A percentile compares a stretch with the other conserved stretches of the same genome.
Conservation (phyloP, 2,329 filamentous ascomycete species). For the Drechslerella dactyloides region DNA sequence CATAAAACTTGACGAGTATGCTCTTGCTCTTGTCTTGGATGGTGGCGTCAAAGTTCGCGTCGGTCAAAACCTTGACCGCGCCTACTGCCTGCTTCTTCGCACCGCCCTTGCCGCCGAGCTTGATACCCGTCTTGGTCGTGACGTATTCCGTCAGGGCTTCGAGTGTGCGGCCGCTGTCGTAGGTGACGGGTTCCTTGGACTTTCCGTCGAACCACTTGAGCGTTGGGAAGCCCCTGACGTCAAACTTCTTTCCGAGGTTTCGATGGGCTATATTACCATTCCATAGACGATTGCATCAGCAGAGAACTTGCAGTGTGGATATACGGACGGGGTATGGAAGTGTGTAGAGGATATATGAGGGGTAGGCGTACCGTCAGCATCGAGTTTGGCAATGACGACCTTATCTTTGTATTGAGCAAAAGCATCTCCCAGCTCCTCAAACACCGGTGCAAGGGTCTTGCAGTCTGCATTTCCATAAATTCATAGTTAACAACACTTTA, state of each 20-base stretch:
- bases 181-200: constrained; percentile 82
- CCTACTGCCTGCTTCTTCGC: constrained; percentile 74
- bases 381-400: constrained; percentile 91
- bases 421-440: constrained; percentile 54
- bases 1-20: constrained; percentile 94
- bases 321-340: no score
- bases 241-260: constrained; percentile 81
- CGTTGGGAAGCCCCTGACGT: constrained; percentile 92
- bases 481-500: constrained; percentile 2
- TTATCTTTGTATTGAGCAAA: constrained; percentile 63
- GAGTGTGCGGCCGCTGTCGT: constrained; percentile 83
- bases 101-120: constrained; percentile 67
- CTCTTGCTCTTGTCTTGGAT: constrained; percentile 81
- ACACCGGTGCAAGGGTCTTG: constrained; percentile 55
- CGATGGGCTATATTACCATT: constrained; percentile 66
- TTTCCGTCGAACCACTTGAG: constrained; percentile 98
- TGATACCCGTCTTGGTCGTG: constrained; percentile 82
- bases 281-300: constrained; percentile 1
- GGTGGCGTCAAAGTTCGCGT: constrained; percentile 75
- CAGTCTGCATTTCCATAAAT: constrained; percentile 51
- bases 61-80: constrained; percentile 78
- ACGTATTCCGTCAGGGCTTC: constrained; percentile 84
- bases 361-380: constrained; percentile 71
- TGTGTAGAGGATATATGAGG: background rate
- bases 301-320: no score